Percentiles rank a stretch among this genome's conserved stretches.
Conservation (phyloP, 1,139 yeast species). For the Saccharomyces hybrid region DNA sequence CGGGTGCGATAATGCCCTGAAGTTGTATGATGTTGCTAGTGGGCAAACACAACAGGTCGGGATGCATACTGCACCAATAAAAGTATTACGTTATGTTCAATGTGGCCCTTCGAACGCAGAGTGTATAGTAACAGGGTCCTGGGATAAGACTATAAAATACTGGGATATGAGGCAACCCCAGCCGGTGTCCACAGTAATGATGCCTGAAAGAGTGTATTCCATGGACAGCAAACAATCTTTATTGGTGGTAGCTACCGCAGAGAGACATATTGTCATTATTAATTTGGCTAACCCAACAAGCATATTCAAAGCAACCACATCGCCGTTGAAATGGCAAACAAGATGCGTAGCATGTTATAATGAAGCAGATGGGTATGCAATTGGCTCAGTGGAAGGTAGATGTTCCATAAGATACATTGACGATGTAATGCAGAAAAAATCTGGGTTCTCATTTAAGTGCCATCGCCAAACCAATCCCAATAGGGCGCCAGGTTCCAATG, state of each 20-base stretch:
- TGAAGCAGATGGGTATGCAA: slow-evolving; percentile 84
- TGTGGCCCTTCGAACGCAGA: slow-evolving; percentile 79
- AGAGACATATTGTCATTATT: slow-evolving; percentile 68
- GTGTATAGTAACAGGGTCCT: slow-evolving; percentile 85
- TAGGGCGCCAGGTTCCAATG: slow-evolving; percentile 30
- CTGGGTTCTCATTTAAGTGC: slow-evolving; percentile 88
- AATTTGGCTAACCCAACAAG: slow-evolving; percentile 79
- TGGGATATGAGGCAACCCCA: slow-evolving; percentile 75
- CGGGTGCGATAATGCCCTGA: slow-evolving; percentile 87
- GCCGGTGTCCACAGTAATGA: slow-evolving; percentile 70
- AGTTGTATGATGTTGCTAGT: slow-evolving; percentile 71
- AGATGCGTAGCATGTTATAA: slow-evolving; percentile 77
- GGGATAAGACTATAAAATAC: slow-evolving; percentile 92
- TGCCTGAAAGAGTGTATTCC: slow-evolving; percentile 87
- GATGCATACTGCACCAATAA: slow-evolving; percentile 76
- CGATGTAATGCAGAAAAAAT: slow-evolving; percentile 63
- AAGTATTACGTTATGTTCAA: slow-evolving; percentile 65
- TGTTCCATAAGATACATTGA: slow-evolving; percentile 95
- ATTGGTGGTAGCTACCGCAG: slow-evolving; percentile 89
- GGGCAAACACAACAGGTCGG: slow-evolving; percentile 86
- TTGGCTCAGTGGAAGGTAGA: slow-evolving; percentile 93
- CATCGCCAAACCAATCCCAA: slow-evolving; percentile 50
- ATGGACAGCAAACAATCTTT: slow-evolving; percentile 81
- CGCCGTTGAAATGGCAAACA: slow-evolving; percentile 90
- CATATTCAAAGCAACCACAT: slow-evolving; percentile 63